Percentiles rank a stretch among this genome's conserved stretches.
phyloP scores from a whole-genome alignment of 352 stramenopile genomes.

The Detonula confervacea region DNA sequence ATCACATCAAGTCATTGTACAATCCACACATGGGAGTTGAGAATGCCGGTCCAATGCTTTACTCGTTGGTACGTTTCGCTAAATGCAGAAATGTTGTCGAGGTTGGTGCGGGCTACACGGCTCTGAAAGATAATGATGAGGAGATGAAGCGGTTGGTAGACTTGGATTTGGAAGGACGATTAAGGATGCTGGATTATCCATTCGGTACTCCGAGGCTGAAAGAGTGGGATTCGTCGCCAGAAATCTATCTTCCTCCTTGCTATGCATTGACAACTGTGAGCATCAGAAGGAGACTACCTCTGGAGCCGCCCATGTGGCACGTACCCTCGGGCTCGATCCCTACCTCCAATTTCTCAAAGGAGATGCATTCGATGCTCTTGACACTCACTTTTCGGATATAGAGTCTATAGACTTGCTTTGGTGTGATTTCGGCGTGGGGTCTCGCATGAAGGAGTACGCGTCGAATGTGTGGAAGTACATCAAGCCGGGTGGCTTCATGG shows the following conservation, averaged over 20 bases:
- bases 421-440: constrained; percentile 84
- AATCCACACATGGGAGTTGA: constrained; percentile 85
- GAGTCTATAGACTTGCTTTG: constrained; percentile 79
- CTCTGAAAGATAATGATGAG: constrained; percentile 78
- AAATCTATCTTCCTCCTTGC: constrained; percentile 41
- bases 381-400: constrained; percentile 56
- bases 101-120: constrained; percentile 83
- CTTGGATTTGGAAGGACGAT: constrained; percentile 54
- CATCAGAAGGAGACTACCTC: constrained; percentile 81
- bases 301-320: constrained; percentile 60
- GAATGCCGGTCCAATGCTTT: constrained; percentile 76
- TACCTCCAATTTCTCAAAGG: constrained; percentile 73
- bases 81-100: constrained; percentile 76
- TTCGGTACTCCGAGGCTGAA: constrained; percentile 61
- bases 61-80: constrained; percentile 75
- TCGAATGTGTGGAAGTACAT: constrained; percentile 63
- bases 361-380: constrained; percentile 77
- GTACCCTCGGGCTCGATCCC: constrained; percentile 63
- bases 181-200: constrained; percentile 73
- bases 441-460: constrained; percentile 74
- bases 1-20: constrained; percentile 68
- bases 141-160: constrained; percentile 65
- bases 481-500: constrained; percentile 72
- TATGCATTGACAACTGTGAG: constrained; percentile 82
- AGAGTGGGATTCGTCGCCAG: constrained; percentile 38